A percentile compares a stretch with the other conserved stretches of the same genome.
Conservation (phyloP, 805 yeast genomes). For the Wickerhamiella domercqiae region DNA sequence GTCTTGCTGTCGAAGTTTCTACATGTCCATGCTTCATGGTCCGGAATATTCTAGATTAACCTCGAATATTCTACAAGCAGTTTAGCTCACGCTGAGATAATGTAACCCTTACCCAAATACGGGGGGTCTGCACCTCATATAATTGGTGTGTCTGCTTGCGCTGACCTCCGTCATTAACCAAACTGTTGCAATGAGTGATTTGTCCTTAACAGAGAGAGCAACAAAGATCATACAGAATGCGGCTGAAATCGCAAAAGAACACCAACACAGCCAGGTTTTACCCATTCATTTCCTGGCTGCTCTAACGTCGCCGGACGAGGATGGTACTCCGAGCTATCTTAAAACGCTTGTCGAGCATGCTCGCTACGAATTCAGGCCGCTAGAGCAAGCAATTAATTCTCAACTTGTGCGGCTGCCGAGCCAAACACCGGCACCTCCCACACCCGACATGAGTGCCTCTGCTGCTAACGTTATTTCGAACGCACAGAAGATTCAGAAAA, state of each 20-base stretch:
- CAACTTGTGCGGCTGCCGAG: constrained; percentile 72
- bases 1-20: too few relatives aligned
- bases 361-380: constrained; percentile 68
- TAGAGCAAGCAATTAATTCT: constrained; percentile 68
- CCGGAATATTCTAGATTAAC: too few relatives aligned
- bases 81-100: too few relatives aligned
- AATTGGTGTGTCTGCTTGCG: too few relatives aligned
- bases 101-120: too few relatives aligned
- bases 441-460: constrained; percentile 59
- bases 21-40: too few relatives aligned
- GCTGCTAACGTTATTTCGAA: constrained; percentile 57
- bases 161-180: too few relatives aligned
- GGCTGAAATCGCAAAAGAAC: constrained; percentile 66
- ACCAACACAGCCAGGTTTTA: constrained; percentile 62
- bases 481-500: constrained; percentile 63
- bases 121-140: too few relatives aligned
- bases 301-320: constrained; percentile 52
- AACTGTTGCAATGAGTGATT: constrained; percentile 17
- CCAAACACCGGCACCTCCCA: constrained; percentile 79
- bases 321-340: constrained; percentile 44
- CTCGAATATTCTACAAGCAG: too few relatives aligned
- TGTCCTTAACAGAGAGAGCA: constrained; percentile 81
- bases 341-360: constrained; percentile 75
- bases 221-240: constrained; percentile 67
- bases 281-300: constrained; percentile 93